phyloP scores from a whole-genome alignment of 768 basidiomycete genomes.

The Hortiboletus campestris region DNA sequence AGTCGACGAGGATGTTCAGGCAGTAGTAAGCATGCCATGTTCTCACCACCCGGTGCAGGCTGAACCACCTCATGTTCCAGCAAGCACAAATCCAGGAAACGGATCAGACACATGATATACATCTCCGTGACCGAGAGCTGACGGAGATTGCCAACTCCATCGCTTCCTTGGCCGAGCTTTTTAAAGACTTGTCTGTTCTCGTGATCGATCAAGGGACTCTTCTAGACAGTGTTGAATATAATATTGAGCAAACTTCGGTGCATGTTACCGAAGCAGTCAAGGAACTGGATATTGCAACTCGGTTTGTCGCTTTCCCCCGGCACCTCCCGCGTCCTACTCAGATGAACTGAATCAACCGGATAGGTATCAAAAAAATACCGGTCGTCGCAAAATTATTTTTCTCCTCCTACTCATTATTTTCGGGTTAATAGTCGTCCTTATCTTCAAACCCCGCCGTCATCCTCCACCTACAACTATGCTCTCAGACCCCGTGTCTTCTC shows the following conservation, averaged over 20 bases:
- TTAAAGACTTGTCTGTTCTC: conserved; percentile 89
- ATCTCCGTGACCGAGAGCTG: conserved; percentile 65
- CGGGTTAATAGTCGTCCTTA: conserved; percentile 81
- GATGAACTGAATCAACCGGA: neutral
- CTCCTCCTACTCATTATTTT: conserved; percentile 87
- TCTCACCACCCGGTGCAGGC: conserved; percentile 13
- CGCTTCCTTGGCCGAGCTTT: conserved; percentile 86
- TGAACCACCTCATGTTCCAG: conserved; percentile 15
- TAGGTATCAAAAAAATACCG: conserved; percentile 94
- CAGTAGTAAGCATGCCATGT: conserved; percentile 57
- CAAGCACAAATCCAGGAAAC: conserved; percentile 38
- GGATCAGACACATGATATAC: conserved; percentile 41
- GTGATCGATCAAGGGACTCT: conserved; percentile 99
- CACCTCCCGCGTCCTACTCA: neutral
- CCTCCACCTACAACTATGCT: conserved; percentile 29
- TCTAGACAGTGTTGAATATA: conserved; percentile 95
- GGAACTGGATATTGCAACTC: conserved; percentile 79
- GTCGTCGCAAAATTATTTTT: conserved; percentile 90
- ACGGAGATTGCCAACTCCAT: conserved; percentile 91
- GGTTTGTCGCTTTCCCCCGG: conserved; percentile 48
- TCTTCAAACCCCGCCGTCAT: conserved; percentile 84
- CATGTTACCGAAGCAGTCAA: conserved; percentile 81
- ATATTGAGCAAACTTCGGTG: conserved; percentile 87
- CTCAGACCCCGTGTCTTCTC: conserved; percentile 26
- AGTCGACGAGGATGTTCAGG: conserved; percentile 87